Evolutionary conservation across 1,284 basidiomycete species (phyloP), one percentile per base, ranked within the genome.

Genomic region (Prillingera fragicola): DNA sequence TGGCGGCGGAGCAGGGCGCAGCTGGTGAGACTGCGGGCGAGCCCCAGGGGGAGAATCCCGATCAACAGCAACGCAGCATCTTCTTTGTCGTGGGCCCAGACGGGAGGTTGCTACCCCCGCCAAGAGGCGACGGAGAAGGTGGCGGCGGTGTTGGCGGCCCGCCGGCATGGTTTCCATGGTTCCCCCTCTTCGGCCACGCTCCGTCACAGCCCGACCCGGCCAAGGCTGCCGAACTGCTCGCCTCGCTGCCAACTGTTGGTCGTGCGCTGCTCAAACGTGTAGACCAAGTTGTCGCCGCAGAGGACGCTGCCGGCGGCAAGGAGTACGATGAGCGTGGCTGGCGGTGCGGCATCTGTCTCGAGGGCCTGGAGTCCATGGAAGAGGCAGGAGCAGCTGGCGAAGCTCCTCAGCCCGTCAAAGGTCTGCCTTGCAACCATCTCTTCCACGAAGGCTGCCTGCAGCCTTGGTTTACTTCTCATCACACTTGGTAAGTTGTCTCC

Each of bases 351-450:
- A 56, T 68, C 18, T 70, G 67, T 43, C 48, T 68, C 18, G 64
- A 70, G 15, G 65, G 67, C 8, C 21, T 53, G 9, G 45, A 39
- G 7, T 26, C 15, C 14, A 17, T 24, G 33, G 31, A 41, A 19
- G 44, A n/a, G 24, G 22, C 26, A 33, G 43, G 43, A 45, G 50
- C 47, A 21, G 55, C 53, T 14, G 56, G 54, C 10, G 40, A 38
- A 12, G 29, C 43, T n/a, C 26, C 28, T 17, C 33, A 41, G 22
- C 29, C 42, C 0, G 59, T 71, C n/a, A 71, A 69, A 51, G 60
- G 53, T 8, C 53, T 71, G 34, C 69, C 69, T 0, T 71, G 69
- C 49, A 67, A 70, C 55, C 69, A 71, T 41, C 55, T 71, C 19
- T 71, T 67, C 50, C 68, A 70, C 39, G 61, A 50, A 13, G 49